Conservation (phyloP, 768 basidiomycete genomes). For the Coprinopsis marcescibilis region DNA sequence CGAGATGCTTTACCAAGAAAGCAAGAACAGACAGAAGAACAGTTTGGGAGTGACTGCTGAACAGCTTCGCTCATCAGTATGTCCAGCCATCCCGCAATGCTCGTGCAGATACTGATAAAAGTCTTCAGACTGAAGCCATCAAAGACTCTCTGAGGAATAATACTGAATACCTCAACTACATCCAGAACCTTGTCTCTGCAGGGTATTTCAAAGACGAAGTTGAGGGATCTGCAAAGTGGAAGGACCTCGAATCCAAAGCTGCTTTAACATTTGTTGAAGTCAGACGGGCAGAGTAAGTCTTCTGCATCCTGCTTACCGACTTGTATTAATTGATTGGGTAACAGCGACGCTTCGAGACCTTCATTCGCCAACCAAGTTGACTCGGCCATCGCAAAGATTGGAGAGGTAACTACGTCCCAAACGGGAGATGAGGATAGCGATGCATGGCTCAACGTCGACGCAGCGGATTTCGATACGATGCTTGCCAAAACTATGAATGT, state of each 20-base stretch:
- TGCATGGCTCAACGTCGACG: slow-evolving; percentile 81
- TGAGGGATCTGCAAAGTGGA: slow-evolving; percentile 77
- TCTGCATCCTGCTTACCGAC: not conserved
- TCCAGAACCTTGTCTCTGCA: slow-evolving; percentile 54
- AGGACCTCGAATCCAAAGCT: slow-evolving; percentile 65
- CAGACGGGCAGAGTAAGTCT: slow-evolving; percentile 59
- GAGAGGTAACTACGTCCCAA: slow-evolving; percentile 20
- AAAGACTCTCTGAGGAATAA: slow-evolving; percentile 66
- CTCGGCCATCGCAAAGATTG: slow-evolving; percentile 45
- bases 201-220: slow-evolving; percentile 78
- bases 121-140: slow-evolving; percentile 49
- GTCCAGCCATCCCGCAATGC: slow-evolving; percentile 15
- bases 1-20: slow-evolving; percentile 93
- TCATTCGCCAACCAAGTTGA: slow-evolving; percentile 77
- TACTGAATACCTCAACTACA: slow-evolving; percentile 64
- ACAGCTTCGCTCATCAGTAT: slow-evolving; percentile 41
- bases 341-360: slow-evolving; percentile 55
- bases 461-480: slow-evolving; percentile 69
- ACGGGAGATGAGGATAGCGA: slow-evolving; percentile 61
- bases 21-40: slow-evolving; percentile 52
- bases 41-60: slow-evolving; percentile 29
- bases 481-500: slow-evolving; percentile 42
- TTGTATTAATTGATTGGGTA: not conserved
- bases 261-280: slow-evolving; percentile 56
- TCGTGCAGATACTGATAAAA: not conserved